These are phyloP conservation scores for Cyberlindnera bimundalis DNA, from an alignment of 805 yeast species.

Conservation along the genomic window DNA sequence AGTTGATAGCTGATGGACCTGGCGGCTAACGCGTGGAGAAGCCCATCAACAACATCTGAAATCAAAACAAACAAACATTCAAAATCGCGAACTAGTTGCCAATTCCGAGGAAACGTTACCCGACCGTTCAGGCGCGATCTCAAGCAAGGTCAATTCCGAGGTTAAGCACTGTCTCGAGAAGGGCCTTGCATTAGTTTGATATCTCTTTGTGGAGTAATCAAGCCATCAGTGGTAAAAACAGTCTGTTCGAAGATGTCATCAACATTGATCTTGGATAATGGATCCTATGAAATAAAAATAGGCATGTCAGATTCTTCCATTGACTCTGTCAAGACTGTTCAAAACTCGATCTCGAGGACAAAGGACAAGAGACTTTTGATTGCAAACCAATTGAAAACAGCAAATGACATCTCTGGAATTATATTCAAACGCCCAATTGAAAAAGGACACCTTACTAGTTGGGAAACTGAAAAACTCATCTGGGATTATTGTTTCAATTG, in stretches of 20 bases:
- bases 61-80: constrained; percentile 22
- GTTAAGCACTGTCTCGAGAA: too few relatives aligned
- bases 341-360: constrained; percentile 71
- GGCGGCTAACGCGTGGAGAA: not conserved
- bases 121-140: too few relatives aligned
- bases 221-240: too few relatives aligned
- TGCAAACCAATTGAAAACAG: constrained; percentile 62
- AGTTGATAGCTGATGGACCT: not conserved
- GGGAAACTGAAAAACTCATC: constrained; percentile 85
- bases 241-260: not conserved
- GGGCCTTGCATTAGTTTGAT: too few relatives aligned
- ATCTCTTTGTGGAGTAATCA: too few relatives aligned
- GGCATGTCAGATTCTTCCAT: constrained; percentile 42
- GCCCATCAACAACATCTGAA: constrained; percentile 7
- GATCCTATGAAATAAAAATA: constrained; percentile 75
- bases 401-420: constrained; percentile 73
- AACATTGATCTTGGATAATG: constrained; percentile 77
- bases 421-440: constrained; percentile 79
- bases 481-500: constrained; percentile 69
- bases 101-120: too few relatives aligned
- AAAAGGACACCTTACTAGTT: constrained; percentile 81
- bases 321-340: constrained; percentile 45
- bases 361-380: constrained; percentile 70
- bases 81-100: too few relatives aligned
- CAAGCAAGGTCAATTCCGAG: too few relatives aligned